Base-by-base conservation (phyloP, 495 filamentous ascomycete genomes). In the Penicillium steckii region DNA sequence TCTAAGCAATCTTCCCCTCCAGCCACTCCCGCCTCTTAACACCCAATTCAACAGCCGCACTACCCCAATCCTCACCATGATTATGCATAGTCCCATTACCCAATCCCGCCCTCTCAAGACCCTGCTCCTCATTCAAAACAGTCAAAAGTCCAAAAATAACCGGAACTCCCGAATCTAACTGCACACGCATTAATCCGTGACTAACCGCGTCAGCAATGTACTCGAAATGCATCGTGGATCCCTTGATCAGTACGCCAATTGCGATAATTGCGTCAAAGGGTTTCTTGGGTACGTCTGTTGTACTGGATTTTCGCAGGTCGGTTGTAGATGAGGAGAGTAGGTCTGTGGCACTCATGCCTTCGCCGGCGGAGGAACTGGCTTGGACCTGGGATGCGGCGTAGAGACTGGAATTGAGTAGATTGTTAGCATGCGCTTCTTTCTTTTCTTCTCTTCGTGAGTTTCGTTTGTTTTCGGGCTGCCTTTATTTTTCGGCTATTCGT, bases 201-300 rank as follows among this genome's bases (percentile, higher is more conserved):
- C 84, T 88, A 18, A 93, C 90, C 30, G 89, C 85, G 53, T 95
- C 91, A n/a, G 92, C 78, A 52, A 97, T 97, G 68, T 97, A 96
- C 70, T 98, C 92, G 60, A 97, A 97, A 67, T 98, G 94, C 88
- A 95, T 96, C 15, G 94, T 98, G 65, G 95, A 88, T 57, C 94
- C 94, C 75, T 98, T 98, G 69, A 98, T 96, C 23, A 98, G 81
- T 33, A 95, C 92, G 42, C 94, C 94, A 57, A 98, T 91, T 48
- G 94, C 91, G 52, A 98, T 89, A 43, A 97, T 82, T 30, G 95
- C 92, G 65, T 97, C 91, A 66, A 97, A 97, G 8, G 89, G 84
- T 15, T 79, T 76, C 47, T 69, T 64, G 6, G 61, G 50, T 33
- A 52, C 50, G 3, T 37, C 56, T 32, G 37, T 62, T 37, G 58